phyloP scores from a whole-genome alignment of 1,284 basidiomycete species.

The Fomitopsis pinicola region DNA sequence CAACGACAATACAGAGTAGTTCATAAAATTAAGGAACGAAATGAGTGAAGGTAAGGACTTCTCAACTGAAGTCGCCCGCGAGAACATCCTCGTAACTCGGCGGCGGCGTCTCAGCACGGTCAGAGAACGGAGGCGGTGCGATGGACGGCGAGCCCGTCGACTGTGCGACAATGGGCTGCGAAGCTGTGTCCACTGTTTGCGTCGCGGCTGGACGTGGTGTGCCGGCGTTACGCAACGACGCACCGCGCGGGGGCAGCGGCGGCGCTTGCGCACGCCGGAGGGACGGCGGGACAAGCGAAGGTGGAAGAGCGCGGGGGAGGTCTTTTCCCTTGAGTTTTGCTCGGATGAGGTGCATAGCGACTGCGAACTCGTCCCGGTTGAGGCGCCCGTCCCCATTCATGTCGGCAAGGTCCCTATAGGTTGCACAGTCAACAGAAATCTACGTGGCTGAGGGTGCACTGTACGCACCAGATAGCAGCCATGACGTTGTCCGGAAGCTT shows the following conservation, averaged over 20 bases:
- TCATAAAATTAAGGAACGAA: background rate
- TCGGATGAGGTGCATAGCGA: conserved; percentile 94
- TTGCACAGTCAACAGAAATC: background rate
- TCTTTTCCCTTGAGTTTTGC: conserved; percentile 79
- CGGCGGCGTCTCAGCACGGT: conserved; percentile 5
- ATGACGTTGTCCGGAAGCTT: conserved; percentile 82
- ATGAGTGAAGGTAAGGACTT: background rate
- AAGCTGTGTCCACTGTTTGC: background rate
- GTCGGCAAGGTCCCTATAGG: conserved; percentile 88
- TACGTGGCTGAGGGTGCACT: conserved; percentile 22
- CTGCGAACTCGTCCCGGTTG: conserved; percentile 91
- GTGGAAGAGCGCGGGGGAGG: conserved; percentile 59
- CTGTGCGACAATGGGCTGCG: background rate
- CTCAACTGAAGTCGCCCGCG: background rate
- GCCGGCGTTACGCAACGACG: background rate
- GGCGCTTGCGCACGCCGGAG: conserved; percentile 1
- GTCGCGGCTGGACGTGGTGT: background rate
- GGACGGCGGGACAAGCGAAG: conserved; percentile 13
- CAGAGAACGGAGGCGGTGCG: background rate
- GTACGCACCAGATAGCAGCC: conserved; percentile 83
- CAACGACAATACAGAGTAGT: too few species aligned
- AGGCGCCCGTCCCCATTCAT: conserved; percentile 85
- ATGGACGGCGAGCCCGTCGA: background rate
- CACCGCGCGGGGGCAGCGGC: background rate
- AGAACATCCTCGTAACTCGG: conserved; percentile 5